Base-by-base conservation (phyloP, 73 alveolate species). In the Paramecium tetraurelia region DNA sequence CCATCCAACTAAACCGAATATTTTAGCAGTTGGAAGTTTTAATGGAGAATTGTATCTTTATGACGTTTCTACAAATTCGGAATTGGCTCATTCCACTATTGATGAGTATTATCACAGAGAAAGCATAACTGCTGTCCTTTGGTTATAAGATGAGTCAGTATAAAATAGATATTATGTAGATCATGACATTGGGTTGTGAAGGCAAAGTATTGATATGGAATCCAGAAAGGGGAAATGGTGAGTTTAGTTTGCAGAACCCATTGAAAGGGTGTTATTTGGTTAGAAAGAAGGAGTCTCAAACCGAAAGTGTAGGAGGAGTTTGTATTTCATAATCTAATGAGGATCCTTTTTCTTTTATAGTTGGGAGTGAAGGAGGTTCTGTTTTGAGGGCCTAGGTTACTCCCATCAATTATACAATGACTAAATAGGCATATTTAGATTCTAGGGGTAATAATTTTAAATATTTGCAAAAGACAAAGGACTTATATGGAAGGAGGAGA, bases 41-140 rank as follows among this genome's bases (percentile, higher is more conserved):
- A 96, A 93, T 86, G 98, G 98, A 7, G 98, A 94, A 86, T 92
- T 96, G 18, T 94, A 63, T 69, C 44, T 96, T 2, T 96, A 95
- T 95, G 95, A 96, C 58, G 63, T 96, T 1, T 85, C 69, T 10
- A 83, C 86, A 57, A 72, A 80, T 14, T 95, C 86, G 27, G 98
- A 96, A 58, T 72, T 96, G 5, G 87, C 95, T 18, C 84, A 89
- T 18, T 92, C 96, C 5, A 77, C 93, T 29, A 86, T 94, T 20
- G 98, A 96, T 86, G 98, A 96, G 50, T 96, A 93, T 85, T 96
- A 86, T 59, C 98, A 96, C 59, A 92, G 98, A 93, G 98, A 96
- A 86, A 93, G 96, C 7, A 93, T 96, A n/a, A 96, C 97, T 21
- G 44, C 92, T 50, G 53, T 96, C 8, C 21, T 92, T 16, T 96